Evolutionary conservation across 352 stramenopile species (phyloP).

Genomic region (Phytophthora hybrid): DNA sequence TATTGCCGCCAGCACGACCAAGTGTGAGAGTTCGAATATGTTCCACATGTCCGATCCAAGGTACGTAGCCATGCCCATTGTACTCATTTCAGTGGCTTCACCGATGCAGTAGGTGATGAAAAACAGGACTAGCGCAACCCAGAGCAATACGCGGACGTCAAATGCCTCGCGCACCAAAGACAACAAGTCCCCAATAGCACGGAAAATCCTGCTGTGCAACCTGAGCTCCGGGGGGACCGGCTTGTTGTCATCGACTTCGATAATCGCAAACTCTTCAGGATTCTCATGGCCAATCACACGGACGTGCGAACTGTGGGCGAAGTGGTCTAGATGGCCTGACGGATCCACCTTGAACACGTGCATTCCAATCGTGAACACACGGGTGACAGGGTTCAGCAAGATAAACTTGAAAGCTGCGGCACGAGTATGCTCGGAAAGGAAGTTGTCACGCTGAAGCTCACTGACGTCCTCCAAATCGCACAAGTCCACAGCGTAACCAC

Average conservation of each 20-base stretch:
- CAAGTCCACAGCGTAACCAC: conserved; percentile 81
- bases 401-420: conserved; percentile 88
- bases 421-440: conserved; percentile 82
- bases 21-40: conserved; percentile 85
- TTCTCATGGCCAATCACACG: conserved; percentile 82
- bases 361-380: conserved; percentile 89
- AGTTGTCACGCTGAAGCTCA: conserved; percentile 75
- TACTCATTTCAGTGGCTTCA: conserved; percentile 80
- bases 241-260: conserved; percentile 9
- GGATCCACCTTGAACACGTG: conserved; percentile 86
- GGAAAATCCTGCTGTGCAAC: conserved; percentile 29
- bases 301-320: conserved; percentile 81
- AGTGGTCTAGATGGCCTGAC: conserved; percentile 87
- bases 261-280: conserved; percentile 48
- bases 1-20: conserved; percentile 67
- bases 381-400: conserved; percentile 88
- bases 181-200: conserved; percentile 23
- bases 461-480: conserved; percentile 63
- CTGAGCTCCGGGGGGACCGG: background rate
- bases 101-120: conserved; percentile 85
- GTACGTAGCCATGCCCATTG: conserved; percentile 80
- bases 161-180: conserved; percentile 43
- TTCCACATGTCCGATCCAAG: conserved; percentile 90
- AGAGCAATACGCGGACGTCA: conserved; percentile 73
- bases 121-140: conserved; percentile 73